Conservation (phyloP, 352 stramenopile genomes). For the Elongisporangium undulatum region DNA sequence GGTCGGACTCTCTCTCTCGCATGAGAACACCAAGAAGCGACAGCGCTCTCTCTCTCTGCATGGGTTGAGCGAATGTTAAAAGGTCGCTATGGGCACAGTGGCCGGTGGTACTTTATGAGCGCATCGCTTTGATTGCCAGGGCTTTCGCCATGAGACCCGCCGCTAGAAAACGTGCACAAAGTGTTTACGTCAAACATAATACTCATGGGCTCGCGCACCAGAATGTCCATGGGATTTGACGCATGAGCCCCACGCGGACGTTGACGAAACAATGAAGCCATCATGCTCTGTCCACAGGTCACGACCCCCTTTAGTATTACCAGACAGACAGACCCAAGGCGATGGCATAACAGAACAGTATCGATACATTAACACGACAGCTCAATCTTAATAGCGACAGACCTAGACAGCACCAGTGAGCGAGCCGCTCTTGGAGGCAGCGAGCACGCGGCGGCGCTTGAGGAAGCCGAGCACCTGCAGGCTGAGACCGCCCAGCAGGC, state of each 20-base stretch:
- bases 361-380: not conserved
- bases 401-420: not conserved
- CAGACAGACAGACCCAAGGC: not conserved
- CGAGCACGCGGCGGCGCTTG: conserved; percentile 1
- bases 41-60: not conserved
- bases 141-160: not conserved
- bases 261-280: not conserved
- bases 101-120: not conserved
- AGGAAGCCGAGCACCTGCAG: not conserved
- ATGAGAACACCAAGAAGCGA: no score
- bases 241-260: not conserved
- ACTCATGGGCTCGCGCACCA: not conserved
- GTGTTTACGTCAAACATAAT: not conserved
- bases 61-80: not conserved
- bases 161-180: not conserved
- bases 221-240: not conserved
- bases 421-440: not conserved
- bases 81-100: not conserved
- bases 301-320: not conserved
- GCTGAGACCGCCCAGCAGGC: conserved; percentile 3
- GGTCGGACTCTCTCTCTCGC: not conserved
- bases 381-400: not conserved
- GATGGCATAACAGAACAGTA: not conserved
- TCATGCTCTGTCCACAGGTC: not conserved
- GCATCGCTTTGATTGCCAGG: not conserved